Base-by-base conservation (phyloP, 2,329 filamentous ascomycete species). In the Claviceps fusiformis region DNA sequence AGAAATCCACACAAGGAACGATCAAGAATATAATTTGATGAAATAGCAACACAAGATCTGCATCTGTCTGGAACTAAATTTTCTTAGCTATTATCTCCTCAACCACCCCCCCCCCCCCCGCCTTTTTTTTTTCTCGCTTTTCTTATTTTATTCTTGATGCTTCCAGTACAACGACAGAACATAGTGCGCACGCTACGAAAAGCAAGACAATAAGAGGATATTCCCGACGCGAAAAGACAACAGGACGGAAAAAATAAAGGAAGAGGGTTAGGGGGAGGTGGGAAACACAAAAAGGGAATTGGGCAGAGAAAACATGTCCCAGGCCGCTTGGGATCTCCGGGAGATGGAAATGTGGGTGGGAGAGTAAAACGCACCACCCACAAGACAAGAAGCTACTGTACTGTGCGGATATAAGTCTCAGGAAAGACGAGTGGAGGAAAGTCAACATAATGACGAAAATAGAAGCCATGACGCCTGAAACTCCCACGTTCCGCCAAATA, bases 1-100 rank as follows among this genome's bases (percentile, higher is more conserved):
- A 65, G 55, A 60, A 65, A 60, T 58, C 62, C 1, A 62, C 60
- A 66, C 62, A 33, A 27, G 11, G 63, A 58, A 60, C 24, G 62
- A 53, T 57, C 59, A 53, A 65, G 57, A 58, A 56, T 59, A 59
- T 57, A 59, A 19, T 19, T 19, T 31, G 59, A 51, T 54, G 51
- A 17, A n/a, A 31, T 3, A 15, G 35, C 11, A 27, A 33, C 35
- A 37, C 7, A 11, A 35, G 31, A 53, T 58, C 24, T 8, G 43
- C 27, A 24, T 19, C 48, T 45, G n/a, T 55, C 46, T 55, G 35
- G 29, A 46, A 49, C 35, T 43, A 37, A 4, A 49, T 49, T 2
- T 1, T 33, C 39, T n/a, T 41, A 17, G 17, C 39, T 17, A 41
- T 17, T 17, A 41, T 6, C 19, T 19, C 19, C 19, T 19, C 19